These are phyloP conservation scores for Xylaria acuta DNA, from an alignment of 495 filamentous ascomycete genomes.

Conservation along the genomic window DNA sequence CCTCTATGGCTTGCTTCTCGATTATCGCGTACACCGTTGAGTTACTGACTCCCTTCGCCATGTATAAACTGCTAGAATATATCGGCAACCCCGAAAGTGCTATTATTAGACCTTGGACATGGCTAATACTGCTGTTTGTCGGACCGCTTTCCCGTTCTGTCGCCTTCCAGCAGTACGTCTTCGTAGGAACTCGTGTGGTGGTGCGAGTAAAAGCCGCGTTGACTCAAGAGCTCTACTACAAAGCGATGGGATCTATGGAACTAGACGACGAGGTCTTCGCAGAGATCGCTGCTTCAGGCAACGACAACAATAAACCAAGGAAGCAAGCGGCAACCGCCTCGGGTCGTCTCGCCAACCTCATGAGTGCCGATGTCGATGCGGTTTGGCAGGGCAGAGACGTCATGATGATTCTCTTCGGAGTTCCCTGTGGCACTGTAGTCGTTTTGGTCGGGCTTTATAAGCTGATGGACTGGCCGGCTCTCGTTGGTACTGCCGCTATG, in stretches of 20 bases:
- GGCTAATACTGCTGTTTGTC: constrained; percentile 54
- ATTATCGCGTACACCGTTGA: constrained; percentile 44
- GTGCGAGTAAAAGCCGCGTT: constrained; percentile 55
- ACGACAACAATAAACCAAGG: constrained; percentile 32
- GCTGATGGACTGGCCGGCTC: constrained; percentile 53
- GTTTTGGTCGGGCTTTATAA: constrained; percentile 51
- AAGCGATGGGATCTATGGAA: constrained; percentile 54
- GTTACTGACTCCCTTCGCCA: constrained; percentile 51
- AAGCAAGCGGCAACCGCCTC: constrained; percentile 48
- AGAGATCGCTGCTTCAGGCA: constrained; percentile 36
- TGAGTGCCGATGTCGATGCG: constrained; percentile 58
- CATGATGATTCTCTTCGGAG: constrained; percentile 45
- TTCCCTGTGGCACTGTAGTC: constrained; percentile 45
- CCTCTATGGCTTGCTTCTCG: constrained; percentile 47
- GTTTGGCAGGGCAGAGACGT: constrained; percentile 51
- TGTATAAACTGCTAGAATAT: constrained; percentile 53
- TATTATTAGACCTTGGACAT: constrained; percentile 48
- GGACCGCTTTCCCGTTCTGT: constrained; percentile 51
- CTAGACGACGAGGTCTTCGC: constrained; percentile 49
- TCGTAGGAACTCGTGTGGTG: constrained; percentile 52
- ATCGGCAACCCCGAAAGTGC: constrained; percentile 44
- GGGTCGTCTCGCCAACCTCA: constrained; percentile 56
- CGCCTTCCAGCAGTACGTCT: constrained; percentile 56
- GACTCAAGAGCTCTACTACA: constrained; percentile 59
- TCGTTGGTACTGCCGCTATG: constrained; percentile 51